Evolutionary conservation across 768 basidiomycete species (phyloP).

Genomic region (Xerocomellus intermedius): DNA sequence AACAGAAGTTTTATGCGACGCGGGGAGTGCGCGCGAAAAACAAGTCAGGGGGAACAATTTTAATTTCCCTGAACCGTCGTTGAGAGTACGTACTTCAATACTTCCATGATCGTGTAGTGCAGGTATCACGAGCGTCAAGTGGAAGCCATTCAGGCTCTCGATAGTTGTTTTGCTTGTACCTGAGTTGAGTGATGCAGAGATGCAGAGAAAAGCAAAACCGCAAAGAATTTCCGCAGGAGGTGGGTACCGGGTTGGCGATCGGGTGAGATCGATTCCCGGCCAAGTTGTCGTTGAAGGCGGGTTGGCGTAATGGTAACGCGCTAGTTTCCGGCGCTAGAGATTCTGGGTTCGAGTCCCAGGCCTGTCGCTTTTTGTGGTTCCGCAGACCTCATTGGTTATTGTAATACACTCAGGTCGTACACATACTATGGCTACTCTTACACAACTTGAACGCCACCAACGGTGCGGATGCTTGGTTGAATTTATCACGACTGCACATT

Average conservation of each 20-base stretch:
- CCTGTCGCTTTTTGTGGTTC: conserved; percentile 43
- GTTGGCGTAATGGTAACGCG: conserved; percentile 67
- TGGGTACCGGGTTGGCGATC: background rate
- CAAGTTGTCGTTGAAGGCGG: conserved; percentile 32
- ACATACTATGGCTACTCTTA: conserved; percentile 4
- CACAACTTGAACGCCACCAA: background rate
- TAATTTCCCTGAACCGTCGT: background rate
- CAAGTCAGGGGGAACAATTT: background rate
- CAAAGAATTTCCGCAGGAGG: no score
- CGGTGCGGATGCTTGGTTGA: background rate
- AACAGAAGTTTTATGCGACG: background rate
- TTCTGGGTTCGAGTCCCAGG: conserved; percentile 65
- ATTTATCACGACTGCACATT: background rate
- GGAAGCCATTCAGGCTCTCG: background rate
- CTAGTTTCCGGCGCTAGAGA: conserved; percentile 64
- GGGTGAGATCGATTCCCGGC: background rate
- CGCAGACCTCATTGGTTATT: background rate
- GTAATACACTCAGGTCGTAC: background rate
- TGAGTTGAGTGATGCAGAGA: background rate
- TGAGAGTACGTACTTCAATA: background rate
- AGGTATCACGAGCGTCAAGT: background rate
- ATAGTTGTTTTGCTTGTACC: background rate
- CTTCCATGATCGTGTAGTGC: background rate
- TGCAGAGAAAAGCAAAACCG: no score
- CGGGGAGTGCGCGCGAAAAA: no score